Percentiles rank a stretch among this genome's conserved stretches.
These are phyloP conservation scores for Fusarium veterinarium DNA, from an alignment of 2,329 filamentous ascomycete species.

Conservation along the genomic window DNA sequence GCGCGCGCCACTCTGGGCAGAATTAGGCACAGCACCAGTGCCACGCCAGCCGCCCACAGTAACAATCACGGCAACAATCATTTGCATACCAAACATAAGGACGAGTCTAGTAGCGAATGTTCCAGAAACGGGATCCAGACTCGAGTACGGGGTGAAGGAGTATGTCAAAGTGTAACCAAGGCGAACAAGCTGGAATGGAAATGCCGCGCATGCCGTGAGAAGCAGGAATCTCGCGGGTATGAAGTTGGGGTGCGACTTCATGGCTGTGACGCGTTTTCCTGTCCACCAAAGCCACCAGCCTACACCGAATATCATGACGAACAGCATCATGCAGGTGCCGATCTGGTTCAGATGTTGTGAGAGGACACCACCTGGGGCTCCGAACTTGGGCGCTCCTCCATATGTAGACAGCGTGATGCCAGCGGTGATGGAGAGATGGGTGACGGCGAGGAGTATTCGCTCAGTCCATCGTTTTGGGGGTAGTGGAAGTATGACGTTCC, in stretches of 20 bases:
- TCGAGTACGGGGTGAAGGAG: neutral
- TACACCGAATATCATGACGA: neutral
- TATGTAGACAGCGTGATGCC: neutral
- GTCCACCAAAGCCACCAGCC: neutral
- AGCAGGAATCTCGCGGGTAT: neutral
- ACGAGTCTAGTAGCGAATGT: neutral
- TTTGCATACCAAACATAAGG: neutral
- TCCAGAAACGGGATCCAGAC: neutral
- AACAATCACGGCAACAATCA: neutral
- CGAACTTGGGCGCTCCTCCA: neutral
- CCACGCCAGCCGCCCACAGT: neutral
- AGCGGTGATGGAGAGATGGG: neutral
- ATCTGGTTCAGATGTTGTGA: neutral
- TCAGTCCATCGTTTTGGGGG: neutral
- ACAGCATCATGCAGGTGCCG: neutral
- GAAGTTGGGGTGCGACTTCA: neutral
- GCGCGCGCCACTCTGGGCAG: neutral
- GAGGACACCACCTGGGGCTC: neutral
- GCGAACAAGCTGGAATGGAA: neutral
- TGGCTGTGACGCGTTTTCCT: neutral
- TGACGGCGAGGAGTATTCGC: neutral
- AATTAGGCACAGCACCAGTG: neutral
- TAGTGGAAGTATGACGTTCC: neutral
- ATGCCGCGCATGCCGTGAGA: neutral
- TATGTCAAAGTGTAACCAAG: neutral